Evolutionary conservation across 2,329 filamentous ascomycete species (phyloP), one percentile per base, ranked within the genome.

Genomic region (Albophoma yamanashiensis): DNA sequence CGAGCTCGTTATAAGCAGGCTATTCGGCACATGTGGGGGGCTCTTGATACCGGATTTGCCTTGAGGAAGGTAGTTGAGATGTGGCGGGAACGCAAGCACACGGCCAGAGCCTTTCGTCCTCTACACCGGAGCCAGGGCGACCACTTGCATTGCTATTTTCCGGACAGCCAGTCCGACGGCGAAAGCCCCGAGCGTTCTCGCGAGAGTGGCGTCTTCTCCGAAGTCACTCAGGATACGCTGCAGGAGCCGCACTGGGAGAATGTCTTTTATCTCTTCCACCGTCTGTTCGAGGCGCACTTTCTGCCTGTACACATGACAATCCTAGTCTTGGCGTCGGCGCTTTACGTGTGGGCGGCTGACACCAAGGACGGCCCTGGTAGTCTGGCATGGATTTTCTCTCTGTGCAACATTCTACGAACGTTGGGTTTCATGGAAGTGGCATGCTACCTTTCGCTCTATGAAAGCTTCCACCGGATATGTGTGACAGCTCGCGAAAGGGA

Each of bases 261-360:
- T 63, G 77, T 85, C 55, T 70, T 84, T 64, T 79, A 82, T 58
- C 77, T 89, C 39, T 79, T 81, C 68, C 85, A 88, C 68, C 82
- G 88, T 22, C 75, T 90, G n/a, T 90, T 88, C 66, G 87, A 90
- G 70, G 87, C 87, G 0, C 87, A 90, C 70, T 89, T 89, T 69
- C 75, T 90, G 31, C 86, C 87, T 0, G 79, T 85, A 20, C 87
- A 90, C 66, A 84, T 85, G 74, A 83, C 82, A 8, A 82, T 89
- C 55, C 76, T 89, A 36, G 77, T 89, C 34, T 66, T 89, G 52
- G 79, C 84, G 2, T 87, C 85, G 0, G 81, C 82, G 0, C 66
- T 89, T 4, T 89, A 85, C 70, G 74, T 79, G 45, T 78, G 79
- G 67, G 74, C 83, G 39, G 81, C 81, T 17, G 76, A 83, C 60